These are phyloP conservation scores for Mortierella sp. DNA, from an alignment of 371 early-diverging fungal species.

Conservation along the genomic window DNA sequence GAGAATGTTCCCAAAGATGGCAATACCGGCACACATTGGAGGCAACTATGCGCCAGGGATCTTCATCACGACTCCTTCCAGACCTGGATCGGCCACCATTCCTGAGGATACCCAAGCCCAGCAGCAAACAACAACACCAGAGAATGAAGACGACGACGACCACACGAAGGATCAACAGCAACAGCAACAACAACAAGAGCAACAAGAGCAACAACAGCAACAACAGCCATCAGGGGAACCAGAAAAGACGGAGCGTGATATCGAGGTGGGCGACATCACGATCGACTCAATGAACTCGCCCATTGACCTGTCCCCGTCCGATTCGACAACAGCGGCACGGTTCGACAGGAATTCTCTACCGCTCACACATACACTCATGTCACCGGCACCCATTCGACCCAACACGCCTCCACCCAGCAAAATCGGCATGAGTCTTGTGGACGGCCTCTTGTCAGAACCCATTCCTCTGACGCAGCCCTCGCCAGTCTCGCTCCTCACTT, in stretches of 20 bases:
- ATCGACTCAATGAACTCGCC: constrained; percentile 52
- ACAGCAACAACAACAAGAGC: neutral
- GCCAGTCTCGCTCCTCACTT: constrained; percentile 71
- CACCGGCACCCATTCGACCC: constrained; percentile 32
- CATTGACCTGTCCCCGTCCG: constrained; percentile 47
- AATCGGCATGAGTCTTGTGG: constrained; percentile 9
- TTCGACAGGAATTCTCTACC: constrained; percentile 4
- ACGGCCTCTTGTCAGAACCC: constrained; percentile 27
- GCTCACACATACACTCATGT: constrained; percentile 14
- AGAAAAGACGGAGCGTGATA: constrained; percentile 22
- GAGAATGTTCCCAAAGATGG: constrained; percentile 38
- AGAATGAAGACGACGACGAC: neutral
- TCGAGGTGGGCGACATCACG: constrained; percentile 44
- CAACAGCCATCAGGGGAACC: constrained; percentile 2
- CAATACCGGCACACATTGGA: constrained; percentile 39
- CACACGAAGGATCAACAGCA: neutral
- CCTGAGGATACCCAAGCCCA: constrained; percentile 35
- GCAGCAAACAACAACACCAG: constrained; percentile 9
- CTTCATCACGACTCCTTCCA: constrained; percentile 48
- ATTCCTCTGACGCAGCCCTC: constrained; percentile 27
- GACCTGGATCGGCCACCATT: constrained; percentile 51
- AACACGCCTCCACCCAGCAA: constrained; percentile 35
- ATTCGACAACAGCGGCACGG: constrained; percentile 15
- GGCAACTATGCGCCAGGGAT: constrained; percentile 54
- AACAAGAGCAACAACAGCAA: neutral